Evolutionary conservation across 2,329 filamentous ascomycete species (phyloP).

Genomic region (Bretziella fagacearum): DNA sequence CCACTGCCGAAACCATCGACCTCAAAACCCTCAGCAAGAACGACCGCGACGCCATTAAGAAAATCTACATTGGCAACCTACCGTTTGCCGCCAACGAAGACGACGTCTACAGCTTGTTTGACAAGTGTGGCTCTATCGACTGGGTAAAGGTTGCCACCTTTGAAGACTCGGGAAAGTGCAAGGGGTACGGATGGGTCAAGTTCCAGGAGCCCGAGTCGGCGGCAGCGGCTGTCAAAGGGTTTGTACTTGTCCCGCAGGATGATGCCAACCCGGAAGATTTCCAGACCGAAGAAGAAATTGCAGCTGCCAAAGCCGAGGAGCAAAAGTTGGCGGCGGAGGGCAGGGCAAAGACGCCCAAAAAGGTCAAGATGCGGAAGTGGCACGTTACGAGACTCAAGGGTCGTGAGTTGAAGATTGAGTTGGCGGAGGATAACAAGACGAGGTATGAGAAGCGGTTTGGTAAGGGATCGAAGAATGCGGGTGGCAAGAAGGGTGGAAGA

Average conservation of each 20-base stretch:
- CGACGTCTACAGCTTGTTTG: constrained; percentile 63
- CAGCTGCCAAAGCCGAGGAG: constrained; percentile 26
- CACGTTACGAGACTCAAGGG: constrained; percentile 76
- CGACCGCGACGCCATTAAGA: constrained; percentile 49
- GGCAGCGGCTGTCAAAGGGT: constrained; percentile 55
- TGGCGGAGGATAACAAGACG: constrained; percentile 76
- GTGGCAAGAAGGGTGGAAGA: constrained; percentile 17
- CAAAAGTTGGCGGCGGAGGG: constrained; percentile 26
- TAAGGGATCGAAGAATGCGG: constrained; percentile 40
- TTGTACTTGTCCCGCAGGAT: constrained; percentile 51
- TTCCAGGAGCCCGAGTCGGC: constrained; percentile 68
- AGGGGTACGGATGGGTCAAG: constrained; percentile 89
- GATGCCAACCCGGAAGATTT: constrained; percentile 47
- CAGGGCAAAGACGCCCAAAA: constrained; percentile 26
- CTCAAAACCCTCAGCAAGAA: constrained; percentile 23
- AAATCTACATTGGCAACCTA: constrained; percentile 84
- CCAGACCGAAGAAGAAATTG: constrained; percentile 23
- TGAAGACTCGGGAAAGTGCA: constrained; percentile 93
- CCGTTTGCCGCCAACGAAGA: constrained; percentile 70
- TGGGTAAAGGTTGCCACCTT: constrained; percentile 86
- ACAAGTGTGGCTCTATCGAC: constrained; percentile 65
- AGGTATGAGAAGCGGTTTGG: constrained; percentile 91
- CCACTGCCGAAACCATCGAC: constrained; percentile 15
- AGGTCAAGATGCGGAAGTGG: constrained; percentile 50
- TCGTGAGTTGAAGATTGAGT: constrained; percentile 70